Evolutionary conservation across 225 moss, liverwort and hornwort genomes (phyloP), one percentile per base, ranked within the genome.

Genomic region (Bryum argenteum): DNA sequence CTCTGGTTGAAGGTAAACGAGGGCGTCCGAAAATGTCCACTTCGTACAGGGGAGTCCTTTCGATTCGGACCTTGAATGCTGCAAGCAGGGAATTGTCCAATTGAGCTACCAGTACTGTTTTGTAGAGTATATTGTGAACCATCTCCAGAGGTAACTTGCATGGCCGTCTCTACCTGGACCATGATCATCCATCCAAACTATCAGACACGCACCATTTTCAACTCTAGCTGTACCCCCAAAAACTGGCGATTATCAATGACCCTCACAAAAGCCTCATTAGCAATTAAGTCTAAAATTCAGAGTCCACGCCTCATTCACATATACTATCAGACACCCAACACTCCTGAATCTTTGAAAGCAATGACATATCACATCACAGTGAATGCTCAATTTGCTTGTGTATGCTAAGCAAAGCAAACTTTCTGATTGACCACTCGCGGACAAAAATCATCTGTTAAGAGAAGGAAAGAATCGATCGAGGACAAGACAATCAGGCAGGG

Each of bases 141-240:
- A 52, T 82, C 82, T 23, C 80, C 58, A 21, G 68, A 20, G 28
- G 77, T 68, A 54, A 71, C 71, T 64, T 86, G 85, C 82, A 86
- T 82, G 82, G 73, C 71, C 79, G 82, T 86, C 79, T 82, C 82
- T 80, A 74, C 79, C 77, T 82, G 71, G 10, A 52, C 26, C 19
- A 44, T 20, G 41, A 62, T 19, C 22, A 20, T 17, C 9, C 19
- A 8, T 12, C 21, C 6, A 39, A 56, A 22, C 43, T 38, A 45
- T 56, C 44, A 55, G 71, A 74, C 13, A 78, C 22, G 13, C 15
- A 13, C 13, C 24, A 19, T 63, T 24, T 48, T 13, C 17, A 69
- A 53, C 12, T 26, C 59, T 59, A 43, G 19, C 21, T 50, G 16
- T 6, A 73, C 39, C 19, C 22, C 33, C 26, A 19, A 5, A 53